Conservation (phyloP, 805 yeast species). For the Clavispora fructus region DNA sequence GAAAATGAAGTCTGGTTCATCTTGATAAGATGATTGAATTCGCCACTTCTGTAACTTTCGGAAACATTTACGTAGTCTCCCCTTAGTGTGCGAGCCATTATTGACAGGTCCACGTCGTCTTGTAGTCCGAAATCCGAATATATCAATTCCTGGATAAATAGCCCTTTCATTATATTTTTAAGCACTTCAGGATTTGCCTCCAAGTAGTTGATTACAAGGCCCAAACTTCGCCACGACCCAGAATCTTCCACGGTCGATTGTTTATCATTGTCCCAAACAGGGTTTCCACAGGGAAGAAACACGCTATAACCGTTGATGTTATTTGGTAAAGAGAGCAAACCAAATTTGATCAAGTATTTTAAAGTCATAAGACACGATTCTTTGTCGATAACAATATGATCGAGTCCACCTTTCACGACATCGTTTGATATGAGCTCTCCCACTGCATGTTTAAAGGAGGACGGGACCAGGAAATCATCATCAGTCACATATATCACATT, state of each 20-base stretch:
- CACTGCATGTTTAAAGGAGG: slow-evolving; percentile 57
- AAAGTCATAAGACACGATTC: slow-evolving; percentile 59
- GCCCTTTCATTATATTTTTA: slow-evolving; percentile 47
- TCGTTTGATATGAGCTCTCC: slow-evolving; percentile 40
- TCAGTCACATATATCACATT: slow-evolving; percentile 63
- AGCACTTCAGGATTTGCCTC: slow-evolving; percentile 47
- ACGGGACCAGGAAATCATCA: slow-evolving; percentile 58
- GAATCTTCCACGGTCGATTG: slow-evolving; percentile 4
- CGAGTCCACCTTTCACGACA: slow-evolving; percentile 18
- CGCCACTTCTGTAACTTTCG: slow-evolving; percentile 15
- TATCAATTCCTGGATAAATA: slow-evolving; percentile 57
- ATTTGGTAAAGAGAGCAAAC: slow-evolving; percentile 46
- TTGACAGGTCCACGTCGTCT: slow-evolving; percentile 11
- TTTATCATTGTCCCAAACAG: slow-evolving; percentile 9
- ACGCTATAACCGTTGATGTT: slow-evolving; percentile 65
- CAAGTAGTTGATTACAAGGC: slow-evolving; percentile 56
- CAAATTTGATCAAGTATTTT: slow-evolving; percentile 47
- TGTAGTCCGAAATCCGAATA: slow-evolving; percentile 55
- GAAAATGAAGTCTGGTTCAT: slow-evolving; percentile 29
- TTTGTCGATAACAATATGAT: slow-evolving; percentile 29
- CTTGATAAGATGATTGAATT: slow-evolving; percentile 19
- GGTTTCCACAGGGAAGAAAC: slow-evolving; percentile 66
- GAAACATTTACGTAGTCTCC: slow-evolving; percentile 25
- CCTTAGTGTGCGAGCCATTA: slow-evolving; percentile 17
- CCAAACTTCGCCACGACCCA: slow-evolving; percentile 60